Percentiles rank a stretch among this genome's conserved stretches.
Conservation (phyloP, 75 land plant genomes). For the Pinus albicaulis region DNA sequence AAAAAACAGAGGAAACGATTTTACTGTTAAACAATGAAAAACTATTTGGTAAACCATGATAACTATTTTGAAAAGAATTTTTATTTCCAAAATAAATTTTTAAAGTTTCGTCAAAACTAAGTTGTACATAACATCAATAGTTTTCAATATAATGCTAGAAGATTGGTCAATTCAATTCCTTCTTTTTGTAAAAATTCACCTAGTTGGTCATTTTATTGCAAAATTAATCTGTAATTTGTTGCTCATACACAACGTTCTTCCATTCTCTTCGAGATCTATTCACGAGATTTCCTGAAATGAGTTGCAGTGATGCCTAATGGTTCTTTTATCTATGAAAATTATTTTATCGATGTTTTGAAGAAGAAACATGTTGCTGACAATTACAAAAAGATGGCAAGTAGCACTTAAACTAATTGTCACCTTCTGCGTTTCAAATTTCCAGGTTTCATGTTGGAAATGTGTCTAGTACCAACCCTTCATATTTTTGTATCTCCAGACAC, state of each 20-base stretch:
- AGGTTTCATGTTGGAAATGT: no score
- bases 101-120: no score
- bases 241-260: not conserved
- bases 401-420: not conserved
- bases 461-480: not conserved
- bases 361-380: constrained; percentile 25
- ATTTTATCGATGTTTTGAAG: constrained; percentile 29
- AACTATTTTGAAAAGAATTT: not conserved
- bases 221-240: not conserved
- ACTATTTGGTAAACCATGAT: not conserved
- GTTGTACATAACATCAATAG: not conserved
- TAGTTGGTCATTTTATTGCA: not conserved
- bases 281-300: not conserved
- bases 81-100: not conserved
- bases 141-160: not conserved
- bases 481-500: not conserved
- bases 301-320: constrained; percentile 33
- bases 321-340: constrained; percentile 26
- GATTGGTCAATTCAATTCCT: not conserved
- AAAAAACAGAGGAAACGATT: no score
- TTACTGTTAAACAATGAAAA: not conserved
- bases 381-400: constrained; percentile 44
- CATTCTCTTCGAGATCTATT: not conserved
- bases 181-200: no score
- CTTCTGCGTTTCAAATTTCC: no score